Percentiles rank a stretch among this genome's conserved stretches.
phyloP scores from a whole-genome alignment of 73 alveolate species.

The Diophrys appendiculata region DNA sequence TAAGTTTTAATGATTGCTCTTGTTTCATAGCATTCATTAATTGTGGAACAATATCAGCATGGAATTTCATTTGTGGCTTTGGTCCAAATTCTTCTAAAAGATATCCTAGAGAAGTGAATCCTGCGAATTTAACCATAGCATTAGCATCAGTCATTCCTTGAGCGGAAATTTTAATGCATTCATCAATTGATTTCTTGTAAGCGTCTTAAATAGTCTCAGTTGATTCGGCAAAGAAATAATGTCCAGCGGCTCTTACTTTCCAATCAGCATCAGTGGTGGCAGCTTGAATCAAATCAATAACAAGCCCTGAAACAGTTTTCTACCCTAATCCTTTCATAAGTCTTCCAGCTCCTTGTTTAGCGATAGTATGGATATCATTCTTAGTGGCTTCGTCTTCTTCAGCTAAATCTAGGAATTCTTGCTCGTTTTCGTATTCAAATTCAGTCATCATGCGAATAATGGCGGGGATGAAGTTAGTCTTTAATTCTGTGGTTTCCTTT shows the following conservation, averaged over 20 bases:
- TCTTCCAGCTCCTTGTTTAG: slow-evolving; percentile 28
- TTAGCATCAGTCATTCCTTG: slow-evolving; percentile 35
- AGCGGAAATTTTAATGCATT: slow-evolving; percentile 22
- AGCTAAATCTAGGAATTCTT: neutral
- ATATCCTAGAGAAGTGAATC: slow-evolving; percentile 35
- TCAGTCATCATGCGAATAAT: slow-evolving; percentile 42
- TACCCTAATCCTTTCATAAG: slow-evolving; percentile 25
- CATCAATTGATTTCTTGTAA: slow-evolving; percentile 30
- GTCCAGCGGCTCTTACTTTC: slow-evolving; percentile 46
- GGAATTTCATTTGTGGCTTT: slow-evolving; percentile 65
- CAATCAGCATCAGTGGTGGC: slow-evolving; percentile 13
- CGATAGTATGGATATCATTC: slow-evolving; percentile 35
- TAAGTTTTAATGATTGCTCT: slow-evolving; percentile 61
- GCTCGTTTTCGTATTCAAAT: neutral
- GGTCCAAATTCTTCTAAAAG: slow-evolving; percentile 55
- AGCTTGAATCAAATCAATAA: slow-evolving; percentile 12
- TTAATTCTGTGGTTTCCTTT: slow-evolving; percentile 13
- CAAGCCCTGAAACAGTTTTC: slow-evolving; percentile 13
- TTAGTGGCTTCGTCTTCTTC: slow-evolving; percentile 36
- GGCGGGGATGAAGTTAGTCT: slow-evolving; percentile 30
- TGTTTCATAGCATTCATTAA: slow-evolving; percentile 51
- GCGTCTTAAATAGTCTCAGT: slow-evolving; percentile 26
- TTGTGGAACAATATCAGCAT: slow-evolving; percentile 62
- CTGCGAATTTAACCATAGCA: slow-evolving; percentile 38
- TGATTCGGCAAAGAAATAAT: slow-evolving; percentile 13